Evolutionary conservation across 1,139 yeast genomes (phyloP).

Genomic region (Yamadazyma buinensis): DNA sequence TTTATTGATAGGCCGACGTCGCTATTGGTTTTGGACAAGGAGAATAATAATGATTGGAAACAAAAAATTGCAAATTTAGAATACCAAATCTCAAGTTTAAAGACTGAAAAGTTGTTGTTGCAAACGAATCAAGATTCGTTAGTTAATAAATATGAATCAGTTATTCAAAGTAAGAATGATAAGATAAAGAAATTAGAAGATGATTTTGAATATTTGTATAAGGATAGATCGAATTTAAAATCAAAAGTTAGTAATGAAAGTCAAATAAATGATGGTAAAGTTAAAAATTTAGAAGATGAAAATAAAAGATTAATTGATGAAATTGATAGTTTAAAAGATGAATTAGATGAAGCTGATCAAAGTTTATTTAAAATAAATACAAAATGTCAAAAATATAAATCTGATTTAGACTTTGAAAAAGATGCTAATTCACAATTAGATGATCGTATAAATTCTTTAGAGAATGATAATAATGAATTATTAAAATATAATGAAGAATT

Average conservation of each 20-base stretch:
- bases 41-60: constrained; percentile 12
- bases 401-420: constrained; percentile 28
- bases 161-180: constrained; percentile 29
- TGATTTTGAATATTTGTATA: constrained; percentile 55
- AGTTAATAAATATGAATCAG: constrained; percentile 25
- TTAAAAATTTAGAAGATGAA: constrained; percentile 34
- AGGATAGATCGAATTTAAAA: constrained; percentile 55
- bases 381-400: constrained; percentile 26
- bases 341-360: constrained; percentile 23
- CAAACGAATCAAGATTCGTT: constrained; percentile 30
- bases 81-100: constrained; percentile 17
- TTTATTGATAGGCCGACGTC: constrained; percentile 4
- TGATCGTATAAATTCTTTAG: constrained; percentile 19
- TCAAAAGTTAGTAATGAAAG: constrained; percentile 46
- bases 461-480: constrained; percentile 19
- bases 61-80: constrained; percentile 24
- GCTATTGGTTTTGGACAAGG: constrained; percentile 7
- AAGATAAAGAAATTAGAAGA: constrained; percentile 38
- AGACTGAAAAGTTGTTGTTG: constrained; percentile 31
- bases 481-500: constrained; percentile 44
- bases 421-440: constrained; percentile 28
- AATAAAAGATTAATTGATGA: constrained; percentile 17
- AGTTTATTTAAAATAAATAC: constrained; percentile 14
- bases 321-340: constrained; percentile 14
- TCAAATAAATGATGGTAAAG: constrained; percentile 32